Evolutionary conservation across 495 filamentous ascomycete genomes (phyloP).

Genomic region (Daldinia grandis): DNA sequence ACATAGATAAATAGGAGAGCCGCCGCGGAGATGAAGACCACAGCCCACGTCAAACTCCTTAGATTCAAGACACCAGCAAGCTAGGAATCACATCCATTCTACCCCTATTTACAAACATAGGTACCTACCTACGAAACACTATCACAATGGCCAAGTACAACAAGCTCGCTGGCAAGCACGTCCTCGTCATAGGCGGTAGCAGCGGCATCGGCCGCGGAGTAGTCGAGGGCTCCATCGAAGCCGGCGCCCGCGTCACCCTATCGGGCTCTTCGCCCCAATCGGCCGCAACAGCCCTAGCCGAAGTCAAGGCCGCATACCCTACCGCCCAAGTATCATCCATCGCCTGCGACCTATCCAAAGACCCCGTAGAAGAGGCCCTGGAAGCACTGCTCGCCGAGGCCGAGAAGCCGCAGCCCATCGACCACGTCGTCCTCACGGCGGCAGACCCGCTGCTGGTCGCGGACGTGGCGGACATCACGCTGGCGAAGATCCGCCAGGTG

Average conservation of each 20-base stretch:
- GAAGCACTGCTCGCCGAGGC: conserved; percentile 54
- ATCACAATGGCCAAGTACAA: conserved; percentile 48
- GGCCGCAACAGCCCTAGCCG: conserved; percentile 50
- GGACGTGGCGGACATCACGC: conserved; percentile 50
- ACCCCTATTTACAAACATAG: conserved; percentile 36
- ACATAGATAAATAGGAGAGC: conserved; percentile 21
- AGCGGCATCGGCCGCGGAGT: conserved; percentile 66
- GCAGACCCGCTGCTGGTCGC: conserved; percentile 52
- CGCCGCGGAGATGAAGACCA: neutral
- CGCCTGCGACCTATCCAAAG: conserved; percentile 59
- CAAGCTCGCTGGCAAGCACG: conserved; percentile 52
- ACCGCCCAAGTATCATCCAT: conserved; percentile 48
- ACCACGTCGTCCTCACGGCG: conserved; percentile 72
- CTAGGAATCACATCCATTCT: conserved; percentile 48
- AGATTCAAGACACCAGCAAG: neutral
- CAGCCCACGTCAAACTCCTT: neutral
- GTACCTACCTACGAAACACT: neutral
- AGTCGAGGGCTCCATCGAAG: conserved; percentile 59
- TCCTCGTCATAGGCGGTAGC: conserved; percentile 65
- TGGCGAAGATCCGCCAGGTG: conserved; percentile 49
- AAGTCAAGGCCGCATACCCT: conserved; percentile 48
- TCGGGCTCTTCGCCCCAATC: conserved; percentile 58
- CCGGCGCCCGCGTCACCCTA: conserved; percentile 62
- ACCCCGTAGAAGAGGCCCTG: conserved; percentile 56
- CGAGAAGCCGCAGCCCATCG: conserved; percentile 48